These are phyloP conservation scores for Sclerotinia borealis DNA, from an alignment of 2,329 filamentous ascomycete species.

Conservation along the genomic window DNA sequence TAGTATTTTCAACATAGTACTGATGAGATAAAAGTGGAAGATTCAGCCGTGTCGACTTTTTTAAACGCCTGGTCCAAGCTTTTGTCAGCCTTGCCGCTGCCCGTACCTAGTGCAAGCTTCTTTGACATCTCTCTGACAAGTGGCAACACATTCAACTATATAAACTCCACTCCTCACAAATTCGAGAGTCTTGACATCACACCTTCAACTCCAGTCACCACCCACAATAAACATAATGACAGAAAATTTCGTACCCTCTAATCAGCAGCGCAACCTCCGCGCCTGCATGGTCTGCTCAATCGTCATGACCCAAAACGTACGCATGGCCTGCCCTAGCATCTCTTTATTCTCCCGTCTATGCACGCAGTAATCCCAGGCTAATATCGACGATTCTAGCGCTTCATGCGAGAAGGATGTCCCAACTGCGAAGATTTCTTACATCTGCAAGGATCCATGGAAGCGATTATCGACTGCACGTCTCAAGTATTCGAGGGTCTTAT, in stretches of 20 bases:
- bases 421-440: constrained; percentile 94
- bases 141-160: background rate
- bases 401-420: constrained; percentile 81
- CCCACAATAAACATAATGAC: constrained; percentile 25
- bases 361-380: constrained; percentile 9
- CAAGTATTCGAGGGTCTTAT: constrained; percentile 94
- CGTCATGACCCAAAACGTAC: constrained; percentile 72
- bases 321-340: constrained; percentile 27
- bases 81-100: constrained; percentile 4
- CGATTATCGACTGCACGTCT: constrained; percentile 87
- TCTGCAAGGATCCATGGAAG: constrained; percentile 70
- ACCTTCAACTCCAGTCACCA: background rate
- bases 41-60: constrained; percentile 2
- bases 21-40: background rate
- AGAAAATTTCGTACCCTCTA: constrained; percentile 63
- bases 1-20: background rate
- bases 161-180: background rate
- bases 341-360: background rate
- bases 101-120: background rate
- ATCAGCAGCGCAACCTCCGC: constrained; percentile 78
- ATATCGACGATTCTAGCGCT: constrained; percentile 53
- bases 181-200: background rate
- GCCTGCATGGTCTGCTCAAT: constrained; percentile 99
- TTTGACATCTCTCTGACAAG: background rate
- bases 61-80: constrained; percentile 1